Base-by-base conservation (phyloP, 495 filamentous ascomycete species). In the Lophiotrema nucula region DNA sequence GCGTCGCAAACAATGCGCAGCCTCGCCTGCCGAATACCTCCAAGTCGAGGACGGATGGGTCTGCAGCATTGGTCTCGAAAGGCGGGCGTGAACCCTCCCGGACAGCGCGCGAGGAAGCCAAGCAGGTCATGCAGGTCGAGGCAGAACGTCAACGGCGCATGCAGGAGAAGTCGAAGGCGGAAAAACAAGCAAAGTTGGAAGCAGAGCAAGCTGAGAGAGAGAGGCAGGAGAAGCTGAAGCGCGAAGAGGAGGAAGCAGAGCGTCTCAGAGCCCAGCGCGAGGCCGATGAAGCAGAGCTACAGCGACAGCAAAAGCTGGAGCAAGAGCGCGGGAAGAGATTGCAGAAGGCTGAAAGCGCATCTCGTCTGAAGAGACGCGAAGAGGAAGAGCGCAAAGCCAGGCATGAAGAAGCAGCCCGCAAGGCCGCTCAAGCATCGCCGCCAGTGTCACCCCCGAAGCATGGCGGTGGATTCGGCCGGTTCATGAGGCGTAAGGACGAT, bases 71-170 rank as follows among this genome's bases (percentile, higher is more conserved):
- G 42, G 26, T 43, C n/a, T 45, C 22, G 18, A 52, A 42, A 27
- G 44, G 48, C 23, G 46, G 8, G 4, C 37, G 44, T 16, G 59
- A 51, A 5, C 61, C 55, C n/a, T 39, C 49, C 26, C 23, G 53
- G 27, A 38, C 44, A 2, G 63, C 62, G 11, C 58, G 54, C 19
- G 59, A 59, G 8, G 63, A 68, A 31, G 66, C 66, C 11, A 65
- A 56, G 37, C 49, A 66, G 48, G 33, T 68, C 16, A 54, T 68
- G 37, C 56, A 65, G n/a, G 42, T 18, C 1, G 67, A 70, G 37
- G 48, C 54, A 18, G 65, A 70, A 39, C 67, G 67, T 1, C 65
- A 66, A 21, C 33, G 44, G 24, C 31, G 51, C 18, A 41, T 69
- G 31, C 47, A 63, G 44, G 65, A 60, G 47, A 56, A 57, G 21